phyloP scores from a whole-genome alignment of 768 basidiomycete genomes.

The Trametes cinnabarina region DNA sequence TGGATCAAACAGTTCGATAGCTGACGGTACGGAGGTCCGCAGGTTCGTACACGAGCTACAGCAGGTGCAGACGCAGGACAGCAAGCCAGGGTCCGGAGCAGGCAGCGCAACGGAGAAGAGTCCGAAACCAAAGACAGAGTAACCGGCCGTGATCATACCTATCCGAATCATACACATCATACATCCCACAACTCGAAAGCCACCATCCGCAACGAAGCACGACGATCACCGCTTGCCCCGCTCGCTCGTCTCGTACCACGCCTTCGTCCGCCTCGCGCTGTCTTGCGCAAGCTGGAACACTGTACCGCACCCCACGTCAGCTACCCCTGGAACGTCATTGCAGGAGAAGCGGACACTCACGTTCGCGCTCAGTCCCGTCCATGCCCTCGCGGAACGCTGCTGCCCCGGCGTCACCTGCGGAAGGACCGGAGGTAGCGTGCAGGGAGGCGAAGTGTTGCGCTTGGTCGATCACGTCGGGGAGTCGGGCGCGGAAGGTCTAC shows the following conservation, averaged over 20 bases:
- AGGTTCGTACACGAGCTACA: conserved; percentile 31
- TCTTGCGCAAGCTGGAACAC: conserved; percentile 88
- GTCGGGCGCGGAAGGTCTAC: conserved; percentile 74
- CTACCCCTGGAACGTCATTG: background rate
- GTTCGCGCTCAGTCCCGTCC: conserved; percentile 87
- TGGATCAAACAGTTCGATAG: background rate
- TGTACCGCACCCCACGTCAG: conserved; percentile 32
- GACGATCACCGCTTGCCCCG: conserved; percentile 42
- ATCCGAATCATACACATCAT: background rate
- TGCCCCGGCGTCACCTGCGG: conserved; percentile 54
- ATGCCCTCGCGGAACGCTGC: conserved; percentile 87
- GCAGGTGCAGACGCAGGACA: conserved; percentile 8
- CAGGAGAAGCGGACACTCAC: conserved; percentile 46
- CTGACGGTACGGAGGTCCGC: conserved; percentile 31
- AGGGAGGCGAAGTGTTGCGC: conserved; percentile 77
- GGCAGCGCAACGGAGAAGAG: background rate
- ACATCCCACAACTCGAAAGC: background rate
- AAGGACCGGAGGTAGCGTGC: conserved; percentile 36
- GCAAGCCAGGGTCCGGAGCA: background rate
- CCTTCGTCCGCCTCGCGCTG: conserved; percentile 70
- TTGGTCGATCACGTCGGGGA: conserved; percentile 81
- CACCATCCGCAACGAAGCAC: background rate
- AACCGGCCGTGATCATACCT: background rate
- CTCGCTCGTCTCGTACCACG: conserved; percentile 80
- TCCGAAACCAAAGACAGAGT: conserved; percentile 14